Evolutionary conservation across 2,329 filamentous ascomycete species (phyloP), one percentile per base, ranked within the genome.

Genomic region (Onygenales sp.): DNA sequence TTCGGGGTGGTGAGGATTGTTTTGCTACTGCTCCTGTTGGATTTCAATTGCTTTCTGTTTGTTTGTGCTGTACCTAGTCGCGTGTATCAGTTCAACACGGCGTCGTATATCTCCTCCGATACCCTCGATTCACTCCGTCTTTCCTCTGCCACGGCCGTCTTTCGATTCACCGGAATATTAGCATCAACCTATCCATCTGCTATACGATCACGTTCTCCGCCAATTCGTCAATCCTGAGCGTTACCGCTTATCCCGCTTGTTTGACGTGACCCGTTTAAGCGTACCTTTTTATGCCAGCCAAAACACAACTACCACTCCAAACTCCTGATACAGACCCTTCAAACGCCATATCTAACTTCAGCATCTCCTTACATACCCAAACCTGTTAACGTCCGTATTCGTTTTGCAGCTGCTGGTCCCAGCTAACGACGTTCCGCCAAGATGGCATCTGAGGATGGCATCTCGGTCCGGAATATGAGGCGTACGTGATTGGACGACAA

Each of bases 401-500:
- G 49, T 50, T 53, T 35, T 54, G 36, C 5, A 35, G 41, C 36
- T 50, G 10, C 43, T 51, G 41, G 43, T 36, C 35, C 9, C 39
- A 38, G 35, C 41, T 33, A 2, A 41, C 38, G 10, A 10, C 42
- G 17, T 27, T 36, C 32, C 10, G 5, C 17, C 63, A 66, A 63
- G 62, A 74, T 72, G 71, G 69, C 71, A 60, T 68, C 65, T 67
- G 66, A 70, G 62, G 71, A 75, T 61, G 82, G 80, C 57, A 71
- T 84, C 55, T 78, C 81, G 65, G 67, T 80, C 67, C 81, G 79
- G 63, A 74, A 77, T 43, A 86, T 88, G 82, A 83, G 83, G 72
- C 77, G 84, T 87, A 81, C 68, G 83, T 74, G 48, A 14, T 46
- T 45, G 50, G 43, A 43, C 55, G 21, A 47, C 32, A 14, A 50